Percentiles rank a stretch among this genome's conserved stretches.
Evolutionary conservation across 2,329 filamentous ascomycete genomes (phyloP).

Genomic region (Chaetothyriales sp.): DNA sequence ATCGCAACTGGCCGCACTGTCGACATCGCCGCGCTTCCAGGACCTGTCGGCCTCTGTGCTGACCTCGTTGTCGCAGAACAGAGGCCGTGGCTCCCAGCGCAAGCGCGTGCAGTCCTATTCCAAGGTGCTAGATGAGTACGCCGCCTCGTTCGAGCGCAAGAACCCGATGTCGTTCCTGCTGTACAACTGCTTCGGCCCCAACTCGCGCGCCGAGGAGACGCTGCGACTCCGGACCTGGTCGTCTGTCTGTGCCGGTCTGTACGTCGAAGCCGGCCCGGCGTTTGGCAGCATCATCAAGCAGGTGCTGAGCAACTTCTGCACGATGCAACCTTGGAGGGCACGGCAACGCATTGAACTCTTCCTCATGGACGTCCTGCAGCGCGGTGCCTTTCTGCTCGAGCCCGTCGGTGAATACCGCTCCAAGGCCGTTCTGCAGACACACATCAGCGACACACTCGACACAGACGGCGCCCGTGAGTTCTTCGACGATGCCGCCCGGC

Average conservation of each 20-base stretch:
- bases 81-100: conserved; percentile 33
- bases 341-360: conserved; percentile 84
- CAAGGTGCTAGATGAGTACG: conserved; percentile 59
- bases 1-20: conserved; percentile 61
- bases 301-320: conserved; percentile 74
- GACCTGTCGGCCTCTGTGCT: conserved; percentile 74
- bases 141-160: conserved; percentile 76
- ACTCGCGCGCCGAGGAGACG: conserved; percentile 65
- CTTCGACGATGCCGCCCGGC: conserved; percentile 65
- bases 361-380: conserved; percentile 84
- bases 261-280: conserved; percentile 59
- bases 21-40: conserved; percentile 61
- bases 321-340: conserved; percentile 77
- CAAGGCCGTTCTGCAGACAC: conserved; percentile 35
- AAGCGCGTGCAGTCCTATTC: conserved; percentile 30
- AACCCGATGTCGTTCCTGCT: conserved; percentile 73
- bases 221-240: conserved; percentile 78
- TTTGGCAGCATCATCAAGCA: conserved; percentile 69
- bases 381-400: conserved; percentile 80
- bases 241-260: conserved; percentile 66
- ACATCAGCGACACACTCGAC: conserved; percentile 53
- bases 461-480: conserved; percentile 75
- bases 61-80: conserved; percentile 45
- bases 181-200: conserved; percentile 76
- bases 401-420: conserved; percentile 57